These are phyloP conservation scores for Pezicula radicicola DNA, from an alignment of 2,329 filamentous ascomycete species.

Conservation along the genomic window DNA sequence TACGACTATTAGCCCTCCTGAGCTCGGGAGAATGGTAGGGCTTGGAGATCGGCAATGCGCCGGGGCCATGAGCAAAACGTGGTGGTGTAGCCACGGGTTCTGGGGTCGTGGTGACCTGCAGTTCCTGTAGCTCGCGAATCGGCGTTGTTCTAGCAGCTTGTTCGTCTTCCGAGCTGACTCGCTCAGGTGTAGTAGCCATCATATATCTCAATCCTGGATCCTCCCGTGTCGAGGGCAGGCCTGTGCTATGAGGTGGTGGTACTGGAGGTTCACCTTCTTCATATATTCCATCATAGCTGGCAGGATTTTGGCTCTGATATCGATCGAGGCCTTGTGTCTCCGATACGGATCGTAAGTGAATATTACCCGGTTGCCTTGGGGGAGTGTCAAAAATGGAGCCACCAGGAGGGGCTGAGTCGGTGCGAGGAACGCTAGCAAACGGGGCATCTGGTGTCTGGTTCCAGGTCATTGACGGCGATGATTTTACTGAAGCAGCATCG, in stretches of 20 bases:
- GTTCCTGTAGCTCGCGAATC: constrained; percentile 49
- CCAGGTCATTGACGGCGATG: constrained; percentile 44
- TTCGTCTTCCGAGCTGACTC: constrained; percentile 57
- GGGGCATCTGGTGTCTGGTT: constrained; percentile 14
- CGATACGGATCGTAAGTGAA: constrained; percentile 28
- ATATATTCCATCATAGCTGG: constrained; percentile 21
- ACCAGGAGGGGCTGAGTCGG: constrained; percentile 49
- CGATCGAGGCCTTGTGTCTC: constrained; percentile 25
- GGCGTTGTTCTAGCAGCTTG: constrained; percentile 33
- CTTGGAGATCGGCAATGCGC: constrained; percentile 64
- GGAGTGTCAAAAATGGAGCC: constrained; percentile 19
- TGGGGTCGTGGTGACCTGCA: constrained; percentile 56
- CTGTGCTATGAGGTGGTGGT: constrained; percentile 22
- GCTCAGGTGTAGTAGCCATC: constrained; percentile 46
- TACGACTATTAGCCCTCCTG: constrained; percentile 75
- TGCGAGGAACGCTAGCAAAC: constrained; percentile 30
- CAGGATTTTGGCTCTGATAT: constrained; percentile 15
- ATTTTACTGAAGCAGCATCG: constrained; percentile 46
- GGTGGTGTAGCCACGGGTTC: constrained; percentile 78
- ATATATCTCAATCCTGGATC: constrained; percentile 39
- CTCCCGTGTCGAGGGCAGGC: constrained; percentile 7
- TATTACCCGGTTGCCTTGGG: constrained; percentile 3
- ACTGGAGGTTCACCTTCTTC: constrained; percentile 13
- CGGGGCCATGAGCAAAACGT: constrained; percentile 72
- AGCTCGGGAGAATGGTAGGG: constrained; percentile 76